Evolutionary conservation across 2,329 filamentous ascomycete genomes (phyloP).

Genomic region (Trichophyton equinum): DNA sequence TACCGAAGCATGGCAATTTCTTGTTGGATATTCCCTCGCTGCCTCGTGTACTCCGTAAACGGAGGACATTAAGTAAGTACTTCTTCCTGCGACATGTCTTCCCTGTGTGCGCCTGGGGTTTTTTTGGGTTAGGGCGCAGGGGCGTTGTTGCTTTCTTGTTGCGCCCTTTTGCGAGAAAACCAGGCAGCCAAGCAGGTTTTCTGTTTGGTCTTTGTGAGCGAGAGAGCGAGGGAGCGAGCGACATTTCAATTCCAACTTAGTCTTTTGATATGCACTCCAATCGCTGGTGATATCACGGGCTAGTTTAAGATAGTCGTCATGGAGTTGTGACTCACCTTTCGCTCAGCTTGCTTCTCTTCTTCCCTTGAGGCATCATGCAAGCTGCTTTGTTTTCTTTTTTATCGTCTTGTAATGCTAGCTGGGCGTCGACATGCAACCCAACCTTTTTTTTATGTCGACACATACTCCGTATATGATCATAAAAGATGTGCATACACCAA

Average conservation of each 20-base stretch:
- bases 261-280: not conserved
- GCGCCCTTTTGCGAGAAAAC: not conserved
- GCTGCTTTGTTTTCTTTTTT: not conserved
- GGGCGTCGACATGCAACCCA: not conserved
- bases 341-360: not conserved
- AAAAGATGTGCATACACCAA: not conserved
- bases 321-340: not conserved
- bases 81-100: not conserved
- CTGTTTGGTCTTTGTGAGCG: not conserved
- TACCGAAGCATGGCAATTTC: not conserved
- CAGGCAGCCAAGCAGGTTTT: not conserved
- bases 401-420: not conserved
- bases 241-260: slow-evolving; percentile 3
- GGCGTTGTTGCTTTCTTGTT: not conserved
- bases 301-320: not conserved
- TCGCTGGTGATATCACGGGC: not conserved
- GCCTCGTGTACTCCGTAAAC: not conserved
- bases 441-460: not conserved
- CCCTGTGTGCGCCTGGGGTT: not conserved
- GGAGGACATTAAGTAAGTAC: not conserved
- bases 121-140: not conserved
- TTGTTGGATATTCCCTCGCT: not conserved
- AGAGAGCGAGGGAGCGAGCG: not conserved
- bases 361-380: not conserved
- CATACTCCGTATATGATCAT: not conserved